Base-by-base conservation (phyloP, 2,329 filamentous ascomycete genomes). In the Leptographium wingfieldii region DNA sequence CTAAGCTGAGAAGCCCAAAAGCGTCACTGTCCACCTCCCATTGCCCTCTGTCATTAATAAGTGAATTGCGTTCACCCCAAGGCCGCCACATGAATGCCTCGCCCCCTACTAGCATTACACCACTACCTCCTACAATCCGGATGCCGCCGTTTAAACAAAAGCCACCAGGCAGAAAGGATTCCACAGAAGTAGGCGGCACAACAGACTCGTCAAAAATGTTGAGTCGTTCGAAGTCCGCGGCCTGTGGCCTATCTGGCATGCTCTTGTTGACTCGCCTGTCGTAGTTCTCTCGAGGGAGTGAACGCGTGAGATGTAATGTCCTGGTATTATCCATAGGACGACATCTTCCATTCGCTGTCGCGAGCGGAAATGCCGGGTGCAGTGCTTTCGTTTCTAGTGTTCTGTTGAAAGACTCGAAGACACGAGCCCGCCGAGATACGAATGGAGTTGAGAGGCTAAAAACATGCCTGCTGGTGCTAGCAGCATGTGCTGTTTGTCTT, bases 51-150 rank as follows among this genome's bases (percentile, higher is more conserved):
- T 71, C 73, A 72, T 96, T 95, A 59, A 87, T 69, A 67, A 95
- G 73, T 66, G 68, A 73, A 72, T 69, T 73, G 57, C 68, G 69
- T 57, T 59, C 65, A 62, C 57, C 73, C 90, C 92, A 96, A 5
- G 94, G 94, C 69, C 82, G 77, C 94, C 94, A 99, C 57, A 78
- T 74, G 71, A 96, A 97, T 0, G 87, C 91, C 72, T 97, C 91
- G 6, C 92, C 92, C 49, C 84, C 86, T 1, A 96, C 80, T 5
- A 99, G 78, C 63, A 99, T 69, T 0, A 83, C 77, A 2, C 80
- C 81, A 25, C 70, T 73, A 58, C 76, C 77, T 29, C 72, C 70
- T 59, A 74, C 74, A 35, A 95, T 83, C 58, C 82, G 84, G 43
- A 88, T 75, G 12, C 92, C 91, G 67, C 85, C 95, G 73, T 94